Percentiles rank a stretch among this genome's conserved stretches.
Evolutionary conservation across 768 basidiomycete genomes (phyloP).

Genomic region (Calocera viscosa): DNA sequence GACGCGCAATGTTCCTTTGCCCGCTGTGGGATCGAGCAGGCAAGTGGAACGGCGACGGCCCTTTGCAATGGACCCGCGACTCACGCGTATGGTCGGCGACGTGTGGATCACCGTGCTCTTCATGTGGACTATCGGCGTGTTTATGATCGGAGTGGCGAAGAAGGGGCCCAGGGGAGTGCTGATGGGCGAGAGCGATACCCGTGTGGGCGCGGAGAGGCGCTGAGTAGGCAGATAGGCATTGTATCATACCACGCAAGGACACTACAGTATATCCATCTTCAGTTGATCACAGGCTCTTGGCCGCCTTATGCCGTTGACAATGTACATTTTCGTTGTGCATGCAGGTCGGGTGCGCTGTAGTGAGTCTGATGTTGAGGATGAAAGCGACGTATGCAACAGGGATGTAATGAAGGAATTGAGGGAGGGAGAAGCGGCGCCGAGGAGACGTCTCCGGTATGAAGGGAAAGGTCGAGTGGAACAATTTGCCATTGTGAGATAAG

Average conservation of each 20-base stretch:
- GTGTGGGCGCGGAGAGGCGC: neutral
- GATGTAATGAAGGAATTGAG: no score
- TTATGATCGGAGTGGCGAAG: neutral
- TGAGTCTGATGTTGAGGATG: no score
- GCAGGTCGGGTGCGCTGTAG: no score
- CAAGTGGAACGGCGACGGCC: neutral
- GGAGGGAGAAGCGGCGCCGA: no score
- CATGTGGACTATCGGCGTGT: constrained; percentile 2
- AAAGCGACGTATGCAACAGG: no score
- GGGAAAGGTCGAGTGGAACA: no score
- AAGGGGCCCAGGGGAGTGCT: neutral
- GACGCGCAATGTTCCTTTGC: neutral
- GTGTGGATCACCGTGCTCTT: neutral
- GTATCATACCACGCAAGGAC: constrained; percentile 3
- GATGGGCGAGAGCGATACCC: neutral
- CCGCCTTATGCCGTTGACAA: neutral
- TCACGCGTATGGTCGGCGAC: neutral
- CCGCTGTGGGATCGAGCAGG: neutral
- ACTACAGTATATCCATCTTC: constrained; percentile 2
- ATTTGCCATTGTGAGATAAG: no score
- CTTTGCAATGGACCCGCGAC: neutral
- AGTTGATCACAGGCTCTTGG: neutral
- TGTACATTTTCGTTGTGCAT: neutral
- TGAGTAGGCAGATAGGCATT: neutral
- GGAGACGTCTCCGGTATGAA: no score